A percentile compares a stretch with the other conserved stretches of the same genome.
phyloP scores from a whole-genome alignment of 2,329 filamentous ascomycete species.

The Curvularia hawaiiensis region DNA sequence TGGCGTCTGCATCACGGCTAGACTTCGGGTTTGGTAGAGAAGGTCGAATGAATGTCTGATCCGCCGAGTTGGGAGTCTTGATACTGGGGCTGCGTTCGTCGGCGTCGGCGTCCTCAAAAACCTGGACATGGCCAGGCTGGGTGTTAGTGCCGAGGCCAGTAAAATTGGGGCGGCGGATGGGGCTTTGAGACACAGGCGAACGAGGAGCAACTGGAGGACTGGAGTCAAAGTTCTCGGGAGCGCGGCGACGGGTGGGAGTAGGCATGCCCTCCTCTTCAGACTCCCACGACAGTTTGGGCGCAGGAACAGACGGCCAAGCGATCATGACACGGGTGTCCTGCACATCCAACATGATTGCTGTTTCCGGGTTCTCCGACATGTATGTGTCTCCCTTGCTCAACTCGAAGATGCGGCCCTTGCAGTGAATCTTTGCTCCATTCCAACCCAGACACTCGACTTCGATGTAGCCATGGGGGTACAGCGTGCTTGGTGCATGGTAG shows the following conservation, averaged over 20 bases:
- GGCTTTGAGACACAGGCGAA: constrained; percentile 79
- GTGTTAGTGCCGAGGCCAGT: constrained; percentile 41
- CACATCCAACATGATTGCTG: constrained; percentile 93
- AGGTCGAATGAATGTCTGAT: constrained; percentile 41
- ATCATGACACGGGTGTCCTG: constrained; percentile 90
- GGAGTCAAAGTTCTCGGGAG: constrained; percentile 57
- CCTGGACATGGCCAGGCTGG: constrained; percentile 36
- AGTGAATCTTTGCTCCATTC: constrained; percentile 95
- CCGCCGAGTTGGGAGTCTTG: constrained; percentile 30
- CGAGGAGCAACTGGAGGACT: constrained; percentile 68
- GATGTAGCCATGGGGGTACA: constrained; percentile 75
- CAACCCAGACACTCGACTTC: constrained; percentile 92
- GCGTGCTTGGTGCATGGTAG: constrained; percentile 73
- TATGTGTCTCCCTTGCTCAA: constrained; percentile 88
- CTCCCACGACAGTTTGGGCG: constrained; percentile 51
- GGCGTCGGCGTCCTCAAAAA: constrained; percentile 48
- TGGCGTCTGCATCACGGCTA: constrained; percentile 20
- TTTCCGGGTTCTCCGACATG: constrained; percentile 83
- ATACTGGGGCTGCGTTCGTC: constrained; percentile 30
- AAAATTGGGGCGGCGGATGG: constrained; percentile 55
- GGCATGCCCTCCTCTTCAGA: constrained; percentile 64
- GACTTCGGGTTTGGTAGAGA: constrained; percentile 29
- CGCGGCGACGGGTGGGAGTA: constrained; percentile 40
- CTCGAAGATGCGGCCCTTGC: constrained; percentile 84
- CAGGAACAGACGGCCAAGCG: constrained; percentile 78